phyloP scores from a whole-genome alignment of 2,329 filamentous ascomycete species.

The Apiospora koreana region DNA sequence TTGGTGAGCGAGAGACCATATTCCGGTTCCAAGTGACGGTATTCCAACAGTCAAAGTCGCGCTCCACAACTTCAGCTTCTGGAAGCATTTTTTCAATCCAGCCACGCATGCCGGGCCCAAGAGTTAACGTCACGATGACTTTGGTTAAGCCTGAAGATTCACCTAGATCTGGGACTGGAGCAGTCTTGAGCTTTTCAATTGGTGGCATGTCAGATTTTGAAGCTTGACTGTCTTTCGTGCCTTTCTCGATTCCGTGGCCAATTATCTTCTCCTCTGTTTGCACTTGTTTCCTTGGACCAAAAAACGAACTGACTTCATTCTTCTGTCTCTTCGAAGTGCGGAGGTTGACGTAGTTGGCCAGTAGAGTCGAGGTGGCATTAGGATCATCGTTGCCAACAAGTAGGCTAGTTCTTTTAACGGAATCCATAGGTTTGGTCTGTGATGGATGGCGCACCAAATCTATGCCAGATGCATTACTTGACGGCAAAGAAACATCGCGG shows the following conservation, averaged over 20 bases:
- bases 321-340: slow-evolving; percentile 29
- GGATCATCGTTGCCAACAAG: slow-evolving; percentile 24
- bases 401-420: slow-evolving; percentile 15
- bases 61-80: slow-evolving; percentile 56
- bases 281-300: slow-evolving; percentile 12
- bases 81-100: slow-evolving; percentile 51
- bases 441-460: slow-evolving; percentile 11
- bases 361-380: slow-evolving; percentile 25
- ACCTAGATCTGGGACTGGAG: slow-evolving; percentile 18
- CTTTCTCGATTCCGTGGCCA: background rate
- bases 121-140: slow-evolving; percentile 53
- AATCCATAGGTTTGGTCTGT: slow-evolving; percentile 18
- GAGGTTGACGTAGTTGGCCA: slow-evolving; percentile 30
- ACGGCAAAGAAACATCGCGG: background rate
- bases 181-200: slow-evolving; percentile 17
- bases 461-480: background rate
- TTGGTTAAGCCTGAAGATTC: slow-evolving; percentile 18
- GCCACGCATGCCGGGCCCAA: slow-evolving; percentile 50
- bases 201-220: background rate
- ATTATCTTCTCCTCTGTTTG: background rate
- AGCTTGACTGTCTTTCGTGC: background rate
- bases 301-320: slow-evolving; percentile 28
- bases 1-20: slow-evolving; percentile 34
- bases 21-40: slow-evolving; percentile 34
- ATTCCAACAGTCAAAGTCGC: slow-evolving; percentile 53